A percentile compares a stretch with the other conserved stretches of the same genome.
These are phyloP conservation scores for Pseudogymnoascus sp. DNA, from an alignment of 2,329 filamentous ascomycete genomes.

Conservation along the genomic window DNA sequence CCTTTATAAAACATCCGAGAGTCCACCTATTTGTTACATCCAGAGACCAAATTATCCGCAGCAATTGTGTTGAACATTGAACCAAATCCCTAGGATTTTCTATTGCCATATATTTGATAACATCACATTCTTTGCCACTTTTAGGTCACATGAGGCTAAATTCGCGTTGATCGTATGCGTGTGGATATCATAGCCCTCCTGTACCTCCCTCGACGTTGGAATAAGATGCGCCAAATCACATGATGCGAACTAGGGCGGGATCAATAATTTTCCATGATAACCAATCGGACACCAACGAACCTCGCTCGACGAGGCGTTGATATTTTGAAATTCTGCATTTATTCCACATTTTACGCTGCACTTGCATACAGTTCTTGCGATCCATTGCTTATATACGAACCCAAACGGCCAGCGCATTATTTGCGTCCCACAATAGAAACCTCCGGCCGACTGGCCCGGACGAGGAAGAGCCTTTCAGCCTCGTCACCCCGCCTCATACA, in stretches of 20 bases:
- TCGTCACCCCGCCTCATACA: not conserved
- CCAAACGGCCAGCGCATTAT: not conserved
- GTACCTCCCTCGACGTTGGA: not conserved
- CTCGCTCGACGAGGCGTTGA: not conserved
- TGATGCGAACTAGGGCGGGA: not conserved
- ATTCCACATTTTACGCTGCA: not conserved
- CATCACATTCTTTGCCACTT: not conserved
- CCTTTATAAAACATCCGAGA: not conserved
- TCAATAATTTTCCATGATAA: constrained; percentile 6
- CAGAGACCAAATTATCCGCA: no score
- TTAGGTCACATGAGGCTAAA: not conserved
- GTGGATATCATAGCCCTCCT: not conserved
- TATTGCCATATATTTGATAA: not conserved
- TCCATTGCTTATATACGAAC: not conserved
- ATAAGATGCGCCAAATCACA: not conserved
- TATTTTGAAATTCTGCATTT: constrained; percentile 4
- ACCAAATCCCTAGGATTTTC: not conserved
- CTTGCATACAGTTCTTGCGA: not conserved
- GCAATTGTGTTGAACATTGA: not conserved
- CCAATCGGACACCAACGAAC: constrained; percentile 4
- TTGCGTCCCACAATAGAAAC: not conserved
- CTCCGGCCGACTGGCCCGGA: not conserved
- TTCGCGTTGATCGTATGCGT: not conserved
- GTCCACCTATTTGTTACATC: not conserved
- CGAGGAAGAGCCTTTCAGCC: not conserved